Conservation (phyloP, 768 basidiomycete species). For the Gloeophyllum trabeum region DNA sequence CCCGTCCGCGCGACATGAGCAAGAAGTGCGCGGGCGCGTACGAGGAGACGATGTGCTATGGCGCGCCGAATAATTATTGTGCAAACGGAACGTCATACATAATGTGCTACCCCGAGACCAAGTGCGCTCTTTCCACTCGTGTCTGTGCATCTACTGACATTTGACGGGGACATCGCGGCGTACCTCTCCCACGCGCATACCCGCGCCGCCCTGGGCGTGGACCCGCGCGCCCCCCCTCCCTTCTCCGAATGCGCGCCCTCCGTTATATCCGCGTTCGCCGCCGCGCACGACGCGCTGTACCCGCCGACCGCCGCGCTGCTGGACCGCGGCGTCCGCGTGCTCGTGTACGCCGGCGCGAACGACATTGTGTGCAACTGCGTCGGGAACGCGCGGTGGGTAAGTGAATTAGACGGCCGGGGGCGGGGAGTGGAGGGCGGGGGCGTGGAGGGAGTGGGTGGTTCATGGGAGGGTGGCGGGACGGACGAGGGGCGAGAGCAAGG, state of each 20-base stretch:
- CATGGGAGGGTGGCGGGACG: no score
- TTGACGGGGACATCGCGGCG: constrained; percentile 16
- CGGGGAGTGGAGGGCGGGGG: no score
- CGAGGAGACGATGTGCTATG: not conserved
- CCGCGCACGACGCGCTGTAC: not conserved
- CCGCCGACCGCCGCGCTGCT: not conserved
- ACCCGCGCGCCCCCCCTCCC: not conserved
- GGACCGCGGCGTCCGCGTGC: constrained; percentile 3
- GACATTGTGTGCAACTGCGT: constrained; percentile 7
- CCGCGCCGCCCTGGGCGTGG: constrained; percentile 5
- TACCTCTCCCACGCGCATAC: constrained; percentile 25
- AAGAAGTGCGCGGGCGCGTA: not conserved
- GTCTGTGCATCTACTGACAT: not conserved
- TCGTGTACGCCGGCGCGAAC: constrained; percentile 1
- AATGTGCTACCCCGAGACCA: not conserved
- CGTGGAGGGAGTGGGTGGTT: no score
- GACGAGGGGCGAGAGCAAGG: no score
- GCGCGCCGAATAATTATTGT: not conserved
- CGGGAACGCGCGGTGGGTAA: not conserved
- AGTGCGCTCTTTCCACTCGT: not conserved
- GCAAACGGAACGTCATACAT: not conserved
- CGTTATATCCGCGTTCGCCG: not conserved
- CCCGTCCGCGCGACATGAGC: not conserved
- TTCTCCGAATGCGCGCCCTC: not conserved
- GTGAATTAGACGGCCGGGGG: no score